These are phyloP conservation scores for Trichosanthes truncata DNA, from an alignment of 306 rosid species.

Conservation along the genomic window DNA sequence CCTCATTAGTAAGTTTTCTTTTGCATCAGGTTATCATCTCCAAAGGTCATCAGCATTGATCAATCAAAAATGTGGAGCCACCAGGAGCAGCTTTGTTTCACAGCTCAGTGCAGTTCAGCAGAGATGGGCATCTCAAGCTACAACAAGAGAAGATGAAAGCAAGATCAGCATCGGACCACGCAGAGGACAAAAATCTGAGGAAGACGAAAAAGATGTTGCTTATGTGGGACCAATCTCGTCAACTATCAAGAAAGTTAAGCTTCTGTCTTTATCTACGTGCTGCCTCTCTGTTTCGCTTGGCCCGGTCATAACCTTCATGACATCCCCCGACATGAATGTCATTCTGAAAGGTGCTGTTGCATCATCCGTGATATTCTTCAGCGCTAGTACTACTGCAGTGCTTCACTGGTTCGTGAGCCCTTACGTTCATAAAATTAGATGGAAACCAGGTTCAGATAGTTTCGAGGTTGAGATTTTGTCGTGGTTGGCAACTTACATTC, in stretches of 20 bases:
- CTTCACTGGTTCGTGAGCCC: slow-evolving; percentile 92
- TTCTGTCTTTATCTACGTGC: slow-evolving; percentile 87
- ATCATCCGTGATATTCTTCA: slow-evolving; percentile 59
- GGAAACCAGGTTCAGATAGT: slow-evolving; percentile 84
- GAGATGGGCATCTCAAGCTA: slow-evolving; percentile 65
- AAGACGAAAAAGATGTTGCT: slow-evolving; percentile 49
- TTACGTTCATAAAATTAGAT: slow-evolving; percentile 66
- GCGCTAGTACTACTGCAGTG: slow-evolving; percentile 61
- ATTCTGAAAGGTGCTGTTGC: slow-evolving; percentile 91
- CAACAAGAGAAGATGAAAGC: slow-evolving; percentile 43
- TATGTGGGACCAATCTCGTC: slow-evolving; percentile 78
- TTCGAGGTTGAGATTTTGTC: slow-evolving; percentile 79
- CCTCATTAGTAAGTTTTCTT: slow-evolving; percentile 2
- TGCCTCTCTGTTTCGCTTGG: slow-evolving; percentile 86
- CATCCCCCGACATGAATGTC: slow-evolving; percentile 84
- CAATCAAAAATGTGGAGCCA: slow-evolving; percentile 9
- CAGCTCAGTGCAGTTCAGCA: slow-evolving; percentile 30
- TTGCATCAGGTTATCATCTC: slow-evolving; percentile 42
- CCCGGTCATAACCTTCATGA: slow-evolving; percentile 91
- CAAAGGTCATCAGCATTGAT: slow-evolving; percentile 29
- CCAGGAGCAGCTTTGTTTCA: slow-evolving; percentile 8
- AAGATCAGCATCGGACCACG: slow-evolving; percentile 86
- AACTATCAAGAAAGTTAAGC: slow-evolving; percentile 82
- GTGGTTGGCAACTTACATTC: slow-evolving; percentile 50
- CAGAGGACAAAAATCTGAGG: slow-evolving; percentile 27